These are phyloP conservation scores for Wickerhamiella musiphila DNA, from an alignment of 805 yeast species.

Conservation along the genomic window DNA sequence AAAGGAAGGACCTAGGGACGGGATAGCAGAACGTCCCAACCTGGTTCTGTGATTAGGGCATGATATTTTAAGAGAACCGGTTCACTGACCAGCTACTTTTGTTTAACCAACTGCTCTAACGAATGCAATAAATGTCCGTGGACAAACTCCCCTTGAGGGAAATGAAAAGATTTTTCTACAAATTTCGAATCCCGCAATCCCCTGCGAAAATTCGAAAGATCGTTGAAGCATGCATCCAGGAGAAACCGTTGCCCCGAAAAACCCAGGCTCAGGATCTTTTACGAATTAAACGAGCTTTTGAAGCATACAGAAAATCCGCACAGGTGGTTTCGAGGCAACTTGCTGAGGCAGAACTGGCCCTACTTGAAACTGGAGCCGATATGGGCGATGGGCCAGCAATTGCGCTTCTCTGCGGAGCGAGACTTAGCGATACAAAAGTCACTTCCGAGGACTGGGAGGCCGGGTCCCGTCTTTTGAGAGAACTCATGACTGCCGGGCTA, in stretches of 20 bases:
- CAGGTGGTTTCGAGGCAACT: conserved; percentile 40
- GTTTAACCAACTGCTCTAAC: too few species aligned
- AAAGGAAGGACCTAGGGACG: not conserved
- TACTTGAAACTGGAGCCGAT: conserved; percentile 74
- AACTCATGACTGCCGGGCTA: conserved; percentile 42
- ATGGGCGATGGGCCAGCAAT: conserved; percentile 70
- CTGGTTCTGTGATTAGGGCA: conserved; percentile 9
- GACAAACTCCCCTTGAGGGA: too few species aligned
- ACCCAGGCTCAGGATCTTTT: conserved; percentile 42
- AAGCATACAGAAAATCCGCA: conserved; percentile 41
- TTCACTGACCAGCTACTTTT: too few species aligned
- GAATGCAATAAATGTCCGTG: too few species aligned
- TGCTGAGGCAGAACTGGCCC: conserved; percentile 45
- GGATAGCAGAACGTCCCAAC: conserved; percentile 12
- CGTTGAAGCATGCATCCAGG: conserved; percentile 3
- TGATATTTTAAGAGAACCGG: too few species aligned
- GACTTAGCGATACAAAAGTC: conserved; percentile 27
- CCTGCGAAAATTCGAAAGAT: conserved; percentile 6
- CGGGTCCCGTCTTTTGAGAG: conserved; percentile 43
- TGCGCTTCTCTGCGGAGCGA: conserved; percentile 51
- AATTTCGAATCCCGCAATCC: conserved; percentile 10
- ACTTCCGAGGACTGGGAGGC: conserved; percentile 38
- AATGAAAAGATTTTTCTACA: conserved; percentile 9
- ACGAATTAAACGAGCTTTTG: conserved; percentile 49
- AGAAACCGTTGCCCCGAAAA: conserved; percentile 25